These are phyloP conservation scores for Immersiella caudata DNA, from an alignment of 495 filamentous ascomycete genomes.

Conservation along the genomic window DNA sequence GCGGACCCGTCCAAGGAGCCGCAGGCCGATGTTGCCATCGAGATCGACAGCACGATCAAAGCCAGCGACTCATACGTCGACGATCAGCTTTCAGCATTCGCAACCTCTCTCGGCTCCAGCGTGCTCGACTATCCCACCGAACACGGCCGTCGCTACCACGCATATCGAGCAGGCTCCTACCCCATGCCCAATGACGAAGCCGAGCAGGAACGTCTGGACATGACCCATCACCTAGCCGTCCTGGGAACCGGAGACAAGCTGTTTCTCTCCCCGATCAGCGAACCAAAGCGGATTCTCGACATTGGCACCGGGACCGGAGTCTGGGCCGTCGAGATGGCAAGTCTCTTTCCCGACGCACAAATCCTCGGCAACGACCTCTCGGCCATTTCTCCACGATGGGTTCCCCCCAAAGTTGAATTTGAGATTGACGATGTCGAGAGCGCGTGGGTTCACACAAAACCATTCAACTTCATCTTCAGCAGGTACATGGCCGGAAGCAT, in stretches of 20 bases:
- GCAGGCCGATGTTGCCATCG: too few relatives aligned
- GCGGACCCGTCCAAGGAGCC: too few relatives aligned
- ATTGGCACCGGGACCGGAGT: constrained; percentile 60
- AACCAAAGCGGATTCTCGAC: constrained; percentile 50
- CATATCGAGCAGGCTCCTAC: constrained; percentile 57
- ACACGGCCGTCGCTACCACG: constrained; percentile 61
- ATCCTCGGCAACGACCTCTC: constrained; percentile 42
- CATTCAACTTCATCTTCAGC: constrained; percentile 64
- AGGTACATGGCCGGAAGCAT: not conserved
- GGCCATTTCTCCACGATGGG: constrained; percentile 46
- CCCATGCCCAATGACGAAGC: constrained; percentile 58
- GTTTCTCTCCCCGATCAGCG: constrained; percentile 36
- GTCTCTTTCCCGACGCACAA: constrained; percentile 40
- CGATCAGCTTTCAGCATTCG: not conserved
- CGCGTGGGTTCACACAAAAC: constrained; percentile 54
- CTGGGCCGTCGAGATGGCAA: constrained; percentile 51
- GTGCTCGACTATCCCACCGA: constrained; percentile 49
- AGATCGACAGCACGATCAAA: too few relatives aligned
- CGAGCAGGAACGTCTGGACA: constrained; percentile 51
- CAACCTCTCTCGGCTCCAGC: constrained; percentile 45
- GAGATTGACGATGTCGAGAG: constrained; percentile 53
- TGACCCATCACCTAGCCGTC: constrained; percentile 43
- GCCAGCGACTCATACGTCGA: not conserved
- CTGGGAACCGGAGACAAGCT: not conserved
- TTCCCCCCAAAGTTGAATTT: constrained; percentile 45